A percentile compares a stretch with the other conserved stretches of the same genome.
Evolutionary conservation across 2,329 filamentous ascomycete species (phyloP).

Genomic region (Zopfia rhizophila): DNA sequence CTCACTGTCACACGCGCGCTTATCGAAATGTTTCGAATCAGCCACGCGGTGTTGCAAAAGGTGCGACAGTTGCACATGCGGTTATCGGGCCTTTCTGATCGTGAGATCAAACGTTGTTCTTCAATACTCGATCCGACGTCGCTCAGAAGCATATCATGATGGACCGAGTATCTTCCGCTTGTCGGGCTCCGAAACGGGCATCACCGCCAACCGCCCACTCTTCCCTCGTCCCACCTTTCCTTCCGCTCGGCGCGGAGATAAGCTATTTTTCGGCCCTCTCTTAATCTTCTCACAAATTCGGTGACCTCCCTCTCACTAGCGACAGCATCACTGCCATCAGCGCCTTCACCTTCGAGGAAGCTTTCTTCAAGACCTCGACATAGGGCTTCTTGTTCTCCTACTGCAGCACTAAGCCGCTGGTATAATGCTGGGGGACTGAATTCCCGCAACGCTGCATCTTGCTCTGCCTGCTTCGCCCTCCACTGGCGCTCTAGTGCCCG

Average conservation of each 20-base stretch:
- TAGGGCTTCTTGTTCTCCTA: slow-evolving; percentile 84
- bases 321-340: slow-evolving; percentile 53
- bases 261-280: slow-evolving; percentile 80
- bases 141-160: no score
- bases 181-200: no score
- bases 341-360: slow-evolving; percentile 74
- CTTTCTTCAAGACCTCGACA: slow-evolving; percentile 90
- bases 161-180: no score
- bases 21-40: slow-evolving; percentile 10
- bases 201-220: slow-evolving; percentile 89
- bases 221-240: slow-evolving; percentile 93
- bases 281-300: slow-evolving; percentile 85
- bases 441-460: slow-evolving; percentile 83
- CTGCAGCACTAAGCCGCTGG: slow-evolving; percentile 77
- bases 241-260: slow-evolving; percentile 88
- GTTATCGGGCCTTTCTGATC: slow-evolving; percentile 4
- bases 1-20: no score
- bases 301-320: slow-evolving; percentile 83
- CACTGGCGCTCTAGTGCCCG: slow-evolving; percentile 93
- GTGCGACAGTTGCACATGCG: slow-evolving; percentile 13
- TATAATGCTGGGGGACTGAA: slow-evolving; percentile 91
- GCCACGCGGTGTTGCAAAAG: slow-evolving; percentile 1
- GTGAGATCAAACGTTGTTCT: not conserved
- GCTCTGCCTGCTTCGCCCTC: slow-evolving; percentile 86
- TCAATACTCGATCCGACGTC: no score